Conservation (phyloP, 2,329 filamentous ascomycete species). For the Leptographium galeiforme region DNA sequence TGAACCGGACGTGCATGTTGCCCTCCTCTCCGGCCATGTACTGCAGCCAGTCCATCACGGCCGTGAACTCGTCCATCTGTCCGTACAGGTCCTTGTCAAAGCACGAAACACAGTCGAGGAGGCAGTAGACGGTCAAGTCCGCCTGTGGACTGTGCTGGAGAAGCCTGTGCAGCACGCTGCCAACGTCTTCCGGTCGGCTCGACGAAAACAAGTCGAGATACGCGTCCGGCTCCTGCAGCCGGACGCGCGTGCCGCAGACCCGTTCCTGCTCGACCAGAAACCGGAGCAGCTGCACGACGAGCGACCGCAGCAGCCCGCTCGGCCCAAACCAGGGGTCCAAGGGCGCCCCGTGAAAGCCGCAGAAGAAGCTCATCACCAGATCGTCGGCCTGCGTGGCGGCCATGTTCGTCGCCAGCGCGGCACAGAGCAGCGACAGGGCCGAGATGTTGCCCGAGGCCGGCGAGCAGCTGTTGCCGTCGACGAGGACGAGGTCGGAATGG, state of each 20-base stretch:
- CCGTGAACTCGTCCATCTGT: background rate
- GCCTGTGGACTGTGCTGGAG: background rate
- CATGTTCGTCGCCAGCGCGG: background rate
- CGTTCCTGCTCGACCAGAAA: background rate
- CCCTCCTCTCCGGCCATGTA: background rate
- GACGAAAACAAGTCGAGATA: background rate
- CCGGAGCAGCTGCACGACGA: constrained; percentile 13
- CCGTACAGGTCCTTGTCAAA: background rate
- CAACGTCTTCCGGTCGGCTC: background rate
- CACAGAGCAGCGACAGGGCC: constrained; percentile 5
- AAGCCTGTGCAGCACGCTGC: background rate
- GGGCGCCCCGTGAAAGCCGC: constrained; percentile 1
- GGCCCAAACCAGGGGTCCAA: background rate
- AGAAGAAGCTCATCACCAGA: constrained; percentile 5
- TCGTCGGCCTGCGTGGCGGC: background rate
- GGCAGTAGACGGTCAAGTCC: background rate
- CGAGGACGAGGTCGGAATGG: constrained; percentile 1
- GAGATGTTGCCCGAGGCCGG: background rate
- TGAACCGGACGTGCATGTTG: background rate
- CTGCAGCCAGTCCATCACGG: background rate
- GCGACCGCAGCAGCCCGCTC: constrained; percentile 2
- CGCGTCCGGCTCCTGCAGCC: background rate
- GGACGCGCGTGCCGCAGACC: no score
- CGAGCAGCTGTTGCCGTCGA: constrained; percentile 4
- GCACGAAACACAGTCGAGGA: background rate